These are phyloP conservation scores for Xylariaceae sp. DNA, from an alignment of 2,329 filamentous ascomycete genomes.

Conservation along the genomic window DNA sequence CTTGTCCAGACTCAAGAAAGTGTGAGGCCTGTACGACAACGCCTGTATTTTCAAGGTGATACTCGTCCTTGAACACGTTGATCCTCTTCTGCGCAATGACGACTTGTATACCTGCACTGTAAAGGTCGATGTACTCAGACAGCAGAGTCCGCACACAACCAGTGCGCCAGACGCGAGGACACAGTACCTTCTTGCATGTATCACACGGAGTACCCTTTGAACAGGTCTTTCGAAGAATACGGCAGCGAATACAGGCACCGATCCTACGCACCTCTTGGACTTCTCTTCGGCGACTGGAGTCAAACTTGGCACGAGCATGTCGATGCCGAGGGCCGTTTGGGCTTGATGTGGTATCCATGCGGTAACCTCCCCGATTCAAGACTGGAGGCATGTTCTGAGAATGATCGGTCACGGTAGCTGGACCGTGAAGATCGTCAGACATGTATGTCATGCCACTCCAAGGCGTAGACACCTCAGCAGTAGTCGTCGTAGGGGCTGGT, in stretches of 20 bases:
- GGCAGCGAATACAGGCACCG: slow-evolving; percentile 62
- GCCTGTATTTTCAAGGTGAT: slow-evolving; percentile 46
- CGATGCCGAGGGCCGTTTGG: slow-evolving; percentile 45
- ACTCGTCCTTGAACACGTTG: slow-evolving; percentile 49
- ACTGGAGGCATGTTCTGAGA: slow-evolving; percentile 24
- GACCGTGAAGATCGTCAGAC: slow-evolving; percentile 28
- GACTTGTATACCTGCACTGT: slow-evolving; percentile 60
- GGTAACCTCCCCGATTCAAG: slow-evolving; percentile 45
- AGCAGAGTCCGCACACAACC: slow-evolving; percentile 61
- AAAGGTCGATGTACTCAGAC: slow-evolving; percentile 58
- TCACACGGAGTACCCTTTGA: slow-evolving; percentile 61
- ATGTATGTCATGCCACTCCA: slow-evolving; percentile 32
- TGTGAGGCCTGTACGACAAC: slow-evolving; percentile 55
- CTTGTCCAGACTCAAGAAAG: slow-evolving; percentile 49
- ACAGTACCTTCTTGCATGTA: slow-evolving; percentile 60
- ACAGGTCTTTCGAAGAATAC: slow-evolving; percentile 63
- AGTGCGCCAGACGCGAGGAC: slow-evolving; percentile 61
- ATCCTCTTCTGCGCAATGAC: slow-evolving; percentile 58
- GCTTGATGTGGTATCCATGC: slow-evolving; percentile 46
- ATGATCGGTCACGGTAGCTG: slow-evolving; percentile 29
- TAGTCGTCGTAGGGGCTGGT: slow-evolving; percentile 5
- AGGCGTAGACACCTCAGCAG: slow-evolving; percentile 16
- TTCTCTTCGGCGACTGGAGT: slow-evolving; percentile 55
- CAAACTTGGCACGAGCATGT: slow-evolving; percentile 56
- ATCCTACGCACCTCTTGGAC: slow-evolving; percentile 63